These are phyloP conservation scores for Termitomyces heimii DNA, from an alignment of 768 basidiomycete genomes.

Conservation along the genomic window DNA sequence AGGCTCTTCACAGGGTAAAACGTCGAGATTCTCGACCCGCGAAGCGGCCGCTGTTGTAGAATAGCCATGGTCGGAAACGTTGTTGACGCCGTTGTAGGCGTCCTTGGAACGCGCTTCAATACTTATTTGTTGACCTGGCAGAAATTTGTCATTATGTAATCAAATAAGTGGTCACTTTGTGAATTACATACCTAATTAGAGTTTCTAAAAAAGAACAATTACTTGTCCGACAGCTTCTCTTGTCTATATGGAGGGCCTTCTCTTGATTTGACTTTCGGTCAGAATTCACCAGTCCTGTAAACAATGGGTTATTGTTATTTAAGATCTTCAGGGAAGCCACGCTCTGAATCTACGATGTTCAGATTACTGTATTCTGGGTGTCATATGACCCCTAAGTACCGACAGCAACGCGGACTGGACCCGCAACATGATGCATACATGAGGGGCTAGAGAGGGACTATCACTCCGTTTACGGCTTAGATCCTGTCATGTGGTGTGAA, in stretches of 20 bases:
- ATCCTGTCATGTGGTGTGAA: neutral
- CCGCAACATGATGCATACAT: neutral
- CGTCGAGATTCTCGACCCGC: conserved; percentile 72
- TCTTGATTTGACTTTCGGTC: neutral
- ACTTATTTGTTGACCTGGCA: conserved; percentile 10
- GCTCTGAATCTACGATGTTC: neutral
- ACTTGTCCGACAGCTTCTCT: neutral
- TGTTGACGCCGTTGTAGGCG: neutral
- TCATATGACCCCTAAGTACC: neutral
- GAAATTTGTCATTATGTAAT: conserved; percentile 8
- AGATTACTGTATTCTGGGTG: too few relatives aligned
- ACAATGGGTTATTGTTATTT: neutral
- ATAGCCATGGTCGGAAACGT: conserved; percentile 23
- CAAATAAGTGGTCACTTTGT: neutral
- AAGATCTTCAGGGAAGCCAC: neutral
- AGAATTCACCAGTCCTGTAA: neutral
- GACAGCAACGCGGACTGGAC: neutral
- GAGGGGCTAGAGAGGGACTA: neutral
- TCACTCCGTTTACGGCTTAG: neutral
- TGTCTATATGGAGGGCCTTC: neutral
- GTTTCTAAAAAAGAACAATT: neutral
- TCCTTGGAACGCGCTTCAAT: neutral
- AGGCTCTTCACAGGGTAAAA: conserved; percentile 75
- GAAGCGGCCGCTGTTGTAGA: conserved; percentile 58
- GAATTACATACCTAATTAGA: neutral